A percentile compares a stretch with the other conserved stretches of the same genome.
These are phyloP conservation scores for Pseudocercospora musae DNA, from an alignment of 2,329 filamentous ascomycete genomes.

Conservation along the genomic window DNA sequence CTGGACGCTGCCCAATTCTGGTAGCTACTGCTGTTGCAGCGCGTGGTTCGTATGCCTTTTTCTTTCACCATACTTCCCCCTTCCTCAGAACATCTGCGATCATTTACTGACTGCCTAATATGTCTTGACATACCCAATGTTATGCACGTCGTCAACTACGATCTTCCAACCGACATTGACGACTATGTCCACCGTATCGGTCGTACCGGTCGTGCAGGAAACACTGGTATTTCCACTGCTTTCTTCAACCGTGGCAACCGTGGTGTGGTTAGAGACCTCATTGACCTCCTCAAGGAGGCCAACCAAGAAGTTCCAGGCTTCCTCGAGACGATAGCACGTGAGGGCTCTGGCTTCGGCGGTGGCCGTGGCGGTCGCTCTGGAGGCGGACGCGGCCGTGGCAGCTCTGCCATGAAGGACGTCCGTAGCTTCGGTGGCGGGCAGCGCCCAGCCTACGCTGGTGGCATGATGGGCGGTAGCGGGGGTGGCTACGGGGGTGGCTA, in stretches of 20 bases:
- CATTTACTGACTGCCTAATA: not conserved
- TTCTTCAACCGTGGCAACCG: constrained; percentile 99
- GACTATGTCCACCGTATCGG: constrained; percentile 99
- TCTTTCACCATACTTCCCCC: not conserved
- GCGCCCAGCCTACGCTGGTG: constrained; percentile 61
- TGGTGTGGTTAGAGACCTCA: constrained; percentile 90
- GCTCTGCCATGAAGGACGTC: constrained; percentile 76
- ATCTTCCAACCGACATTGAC: constrained; percentile 97
- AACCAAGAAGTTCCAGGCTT: constrained; percentile 95
- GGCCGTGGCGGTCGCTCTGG: constrained; percentile 61
- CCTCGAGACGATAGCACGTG: constrained; percentile 94
- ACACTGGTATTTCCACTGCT: constrained; percentile 95
- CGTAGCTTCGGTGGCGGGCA: constrained; percentile 54
- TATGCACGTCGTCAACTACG: constrained; percentile 97
- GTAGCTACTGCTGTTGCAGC: constrained; percentile 81
- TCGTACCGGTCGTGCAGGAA: constrained; percentile 99
- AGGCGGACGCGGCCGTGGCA: constrained; percentile 66
- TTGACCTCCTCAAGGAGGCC: constrained; percentile 97
- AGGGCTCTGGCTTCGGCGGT: constrained; percentile 78
- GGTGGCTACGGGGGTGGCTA: constrained; percentile 51
- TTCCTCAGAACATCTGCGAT: not conserved
- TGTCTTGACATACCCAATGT: constrained; percentile 95
- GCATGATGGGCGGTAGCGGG: constrained; percentile 48
- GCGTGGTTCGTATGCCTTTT: too few species aligned
- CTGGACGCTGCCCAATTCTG: constrained; percentile 89